Conservation (phyloP, 345 rosid species). For the Schrenkiella parvula region DNA sequence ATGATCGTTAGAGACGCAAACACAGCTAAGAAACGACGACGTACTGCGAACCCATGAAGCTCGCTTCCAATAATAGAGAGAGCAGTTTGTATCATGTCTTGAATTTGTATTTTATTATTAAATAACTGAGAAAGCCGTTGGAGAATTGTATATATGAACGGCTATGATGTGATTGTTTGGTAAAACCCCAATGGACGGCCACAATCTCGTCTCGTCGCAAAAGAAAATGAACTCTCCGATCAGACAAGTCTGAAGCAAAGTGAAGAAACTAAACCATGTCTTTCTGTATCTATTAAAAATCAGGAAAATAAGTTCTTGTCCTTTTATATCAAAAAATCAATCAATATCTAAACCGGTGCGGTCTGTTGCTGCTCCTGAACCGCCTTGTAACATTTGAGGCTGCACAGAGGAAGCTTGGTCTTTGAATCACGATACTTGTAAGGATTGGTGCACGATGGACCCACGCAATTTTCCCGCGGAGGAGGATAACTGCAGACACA, state of each 20-base stretch:
- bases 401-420: slow-evolving; percentile 85
- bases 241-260: slow-evolving; percentile 15
- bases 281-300: slow-evolving; percentile 7
- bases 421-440: slow-evolving; percentile 88
- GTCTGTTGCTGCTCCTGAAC: slow-evolving; percentile 41
- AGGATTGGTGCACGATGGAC: slow-evolving; percentile 70
- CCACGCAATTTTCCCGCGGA: slow-evolving; percentile 80
- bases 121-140: slow-evolving; percentile 22
- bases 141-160: slow-evolving; percentile 26
- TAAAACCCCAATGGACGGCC: slow-evolving; percentile 16
- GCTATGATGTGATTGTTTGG: slow-evolving; percentile 26
- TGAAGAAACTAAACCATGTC: not conserved
- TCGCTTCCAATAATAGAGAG: slow-evolving; percentile 23
- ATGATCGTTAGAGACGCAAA: not conserved
- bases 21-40: slow-evolving; percentile 21
- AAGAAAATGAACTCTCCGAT: not conserved
- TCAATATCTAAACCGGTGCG: slow-evolving; percentile 7
- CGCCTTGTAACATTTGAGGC: slow-evolving; percentile 87
- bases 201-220: slow-evolving; percentile 16
- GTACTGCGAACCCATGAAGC: slow-evolving; percentile 3
- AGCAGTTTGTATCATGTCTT: slow-evolving; percentile 6
- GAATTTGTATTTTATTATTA: not conserved
- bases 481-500: slow-evolving; percentile 74
- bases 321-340: slow-evolving; percentile 35
- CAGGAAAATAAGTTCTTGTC: not conserved